Percentiles rank a stretch among this genome's conserved stretches.
phyloP scores from a whole-genome alignment of 495 filamentous ascomycete species.

The Pyrenula massariospora region DNA sequence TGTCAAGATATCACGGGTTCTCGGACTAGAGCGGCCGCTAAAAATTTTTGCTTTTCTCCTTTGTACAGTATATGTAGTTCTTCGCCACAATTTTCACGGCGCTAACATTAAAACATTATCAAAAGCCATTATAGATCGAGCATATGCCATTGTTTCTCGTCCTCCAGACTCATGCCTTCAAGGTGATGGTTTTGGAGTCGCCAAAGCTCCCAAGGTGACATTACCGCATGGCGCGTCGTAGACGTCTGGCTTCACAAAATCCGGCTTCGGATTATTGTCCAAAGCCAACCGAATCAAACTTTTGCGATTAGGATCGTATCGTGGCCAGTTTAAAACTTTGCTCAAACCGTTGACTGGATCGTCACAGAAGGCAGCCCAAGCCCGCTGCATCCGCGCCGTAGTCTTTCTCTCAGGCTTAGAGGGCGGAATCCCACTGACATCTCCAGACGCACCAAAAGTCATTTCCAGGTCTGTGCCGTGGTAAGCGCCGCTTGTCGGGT shows the following conservation, averaged over 20 bases:
- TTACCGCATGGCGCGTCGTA: neutral
- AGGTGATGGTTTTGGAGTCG: neutral
- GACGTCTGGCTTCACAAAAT: neutral
- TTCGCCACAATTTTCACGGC: too few relatives aligned
- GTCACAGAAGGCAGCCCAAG: constrained; percentile 38
- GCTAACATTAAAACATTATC: too few relatives aligned
- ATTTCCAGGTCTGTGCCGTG: constrained; percentile 37
- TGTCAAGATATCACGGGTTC: too few relatives aligned
- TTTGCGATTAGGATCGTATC: constrained; percentile 16
- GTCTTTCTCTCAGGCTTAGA: constrained; percentile 16
- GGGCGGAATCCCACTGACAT: constrained; percentile 22
- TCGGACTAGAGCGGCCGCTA: too few relatives aligned
- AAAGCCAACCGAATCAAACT: constrained; percentile 4
- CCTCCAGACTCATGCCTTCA: neutral
- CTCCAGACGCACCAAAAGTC: constrained; percentile 30
- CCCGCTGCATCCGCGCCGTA: constrained; percentile 25
- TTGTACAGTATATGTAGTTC: too few relatives aligned
- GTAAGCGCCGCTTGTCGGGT: constrained; percentile 31
- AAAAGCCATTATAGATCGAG: too few relatives aligned
- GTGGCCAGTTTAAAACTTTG: constrained; percentile 24
- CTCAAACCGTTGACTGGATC: constrained; percentile 31
- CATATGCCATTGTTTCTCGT: too few relatives aligned
- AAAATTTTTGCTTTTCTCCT: too few relatives aligned
- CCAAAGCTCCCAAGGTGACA: neutral
- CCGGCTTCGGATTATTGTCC: neutral